Percentiles rank a stretch among this genome's conserved stretches.
These are phyloP conservation scores for Colletotrichum endophyticum DNA, from an alignment of 2,329 filamentous ascomycete species.

Conservation along the genomic window DNA sequence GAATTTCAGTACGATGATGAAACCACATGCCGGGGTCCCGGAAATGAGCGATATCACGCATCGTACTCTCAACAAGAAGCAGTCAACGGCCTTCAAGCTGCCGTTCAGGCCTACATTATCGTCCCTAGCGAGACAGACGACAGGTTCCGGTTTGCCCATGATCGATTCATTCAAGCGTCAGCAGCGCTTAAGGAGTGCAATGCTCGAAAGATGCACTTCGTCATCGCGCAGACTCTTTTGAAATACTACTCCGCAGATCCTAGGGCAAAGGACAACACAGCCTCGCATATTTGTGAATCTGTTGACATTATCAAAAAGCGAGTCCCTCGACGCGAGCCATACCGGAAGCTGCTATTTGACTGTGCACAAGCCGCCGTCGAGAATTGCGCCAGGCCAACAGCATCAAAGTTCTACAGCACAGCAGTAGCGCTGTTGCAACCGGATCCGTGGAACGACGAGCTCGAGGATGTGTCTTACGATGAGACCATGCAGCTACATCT, in stretches of 20 bases:
- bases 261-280: slow-evolving; percentile 72
- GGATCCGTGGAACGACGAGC: slow-evolving; percentile 74
- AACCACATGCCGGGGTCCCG: slow-evolving; percentile 29
- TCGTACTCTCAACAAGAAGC: slow-evolving; percentile 69
- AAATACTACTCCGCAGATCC: slow-evolving; percentile 68
- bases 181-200: slow-evolving; percentile 72
- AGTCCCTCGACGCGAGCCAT: slow-evolving; percentile 66
- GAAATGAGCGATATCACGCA: slow-evolving; percentile 37
- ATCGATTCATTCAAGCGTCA: slow-evolving; percentile 82
- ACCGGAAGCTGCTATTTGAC: slow-evolving; percentile 77
- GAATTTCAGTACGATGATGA: slow-evolving; percentile 70
- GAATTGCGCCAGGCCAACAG: slow-evolving; percentile 81
- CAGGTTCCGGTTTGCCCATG: slow-evolving; percentile 86
- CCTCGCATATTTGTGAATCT: slow-evolving; percentile 81
- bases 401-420: slow-evolving; percentile 79
- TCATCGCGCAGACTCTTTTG: slow-evolving; percentile 82
- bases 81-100: slow-evolving; percentile 79
- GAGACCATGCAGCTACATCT: slow-evolving; percentile 84
- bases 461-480: slow-evolving; percentile 79
- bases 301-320: slow-evolving; percentile 74
- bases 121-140: slow-evolving; percentile 85
- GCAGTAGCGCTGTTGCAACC: slow-evolving; percentile 82
- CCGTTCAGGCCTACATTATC: slow-evolving; percentile 68
- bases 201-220: slow-evolving; percentile 84
- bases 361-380: slow-evolving; percentile 81